These are phyloP conservation scores for Podospora pseudoanserina DNA, from an alignment of 495 filamentous ascomycete species.

Conservation along the genomic window DNA sequence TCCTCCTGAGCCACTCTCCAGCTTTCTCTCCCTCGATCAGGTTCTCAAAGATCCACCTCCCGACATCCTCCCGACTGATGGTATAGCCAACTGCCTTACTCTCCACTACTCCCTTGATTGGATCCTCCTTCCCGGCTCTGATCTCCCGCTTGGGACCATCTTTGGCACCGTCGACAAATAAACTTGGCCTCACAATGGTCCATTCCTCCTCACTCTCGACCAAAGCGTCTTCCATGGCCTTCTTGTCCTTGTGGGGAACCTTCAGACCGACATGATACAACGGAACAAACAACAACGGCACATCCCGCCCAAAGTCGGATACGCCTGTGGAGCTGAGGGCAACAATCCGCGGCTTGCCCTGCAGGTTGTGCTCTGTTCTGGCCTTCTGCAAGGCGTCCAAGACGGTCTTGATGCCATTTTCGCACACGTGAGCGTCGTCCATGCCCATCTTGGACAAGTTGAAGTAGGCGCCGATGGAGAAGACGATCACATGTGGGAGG, in stretches of 20 bases:
- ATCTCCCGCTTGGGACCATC: constrained; percentile 18
- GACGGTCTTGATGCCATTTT: constrained; percentile 45
- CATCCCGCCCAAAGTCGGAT: constrained; percentile 45
- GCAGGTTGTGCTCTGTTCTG: constrained; percentile 28
- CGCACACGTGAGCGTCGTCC: constrained; percentile 58
- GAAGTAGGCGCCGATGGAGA: constrained; percentile 44
- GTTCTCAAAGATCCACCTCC: constrained; percentile 39
- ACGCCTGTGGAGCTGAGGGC: constrained; percentile 55
- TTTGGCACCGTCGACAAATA: constrained; percentile 26
- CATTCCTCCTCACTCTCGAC: constrained; percentile 35
- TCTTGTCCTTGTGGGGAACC: constrained; percentile 57
- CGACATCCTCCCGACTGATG: constrained; percentile 42
- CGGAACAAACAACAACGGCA: constrained; percentile 47
- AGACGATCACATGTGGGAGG: constrained; percentile 44
- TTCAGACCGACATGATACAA: constrained; percentile 51
- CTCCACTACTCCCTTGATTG: constrained; percentile 18
- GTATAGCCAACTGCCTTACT: constrained; percentile 43
- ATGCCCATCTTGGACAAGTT: constrained; percentile 19
- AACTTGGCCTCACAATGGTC: constrained; percentile 46
- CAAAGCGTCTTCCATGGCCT: constrained; percentile 51
- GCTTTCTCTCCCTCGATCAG: constrained; percentile 12
- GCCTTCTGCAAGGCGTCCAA: constrained; percentile 40
- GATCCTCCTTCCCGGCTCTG: constrained; percentile 38
- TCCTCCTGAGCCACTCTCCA: constrained; percentile 24
- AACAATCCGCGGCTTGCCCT: constrained; percentile 41